phyloP scores from a whole-genome alignment of 768 basidiomycete genomes.

The Strobilomyces echinocephalus region DNA sequence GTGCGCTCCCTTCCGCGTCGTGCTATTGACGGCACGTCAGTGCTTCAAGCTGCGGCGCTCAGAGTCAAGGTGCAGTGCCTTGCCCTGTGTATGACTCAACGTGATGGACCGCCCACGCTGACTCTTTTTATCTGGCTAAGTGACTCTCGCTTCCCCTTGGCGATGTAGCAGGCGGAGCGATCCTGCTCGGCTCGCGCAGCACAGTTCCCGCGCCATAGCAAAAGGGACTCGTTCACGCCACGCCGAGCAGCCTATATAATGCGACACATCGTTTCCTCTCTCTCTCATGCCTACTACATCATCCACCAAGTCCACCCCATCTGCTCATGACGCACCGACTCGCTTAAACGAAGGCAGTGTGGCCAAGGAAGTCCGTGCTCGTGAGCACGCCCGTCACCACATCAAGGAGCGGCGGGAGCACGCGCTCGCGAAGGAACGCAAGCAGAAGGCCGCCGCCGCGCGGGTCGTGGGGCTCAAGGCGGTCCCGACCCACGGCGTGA shows the following conservation, averaged over 20 bases:
- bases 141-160: neutral
- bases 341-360: conserved; percentile 14
- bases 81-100: conserved; percentile 16
- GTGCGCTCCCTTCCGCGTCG: neutral
- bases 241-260: conserved; percentile 29
- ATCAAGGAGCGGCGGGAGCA: conserved; percentile 31
- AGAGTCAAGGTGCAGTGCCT: conserved; percentile 23
- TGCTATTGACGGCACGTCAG: conserved; percentile 9
- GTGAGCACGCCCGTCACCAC: conserved; percentile 32
- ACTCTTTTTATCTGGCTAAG: conserved; percentile 3
- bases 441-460: conserved; percentile 22
- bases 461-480: conserved; percentile 20
- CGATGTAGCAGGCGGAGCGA: conserved; percentile 1
- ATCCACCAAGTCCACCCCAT: conserved; percentile 17
- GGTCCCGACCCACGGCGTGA: conserved; percentile 6
- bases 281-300: conserved; percentile 30
- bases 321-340: conserved; percentile 17
- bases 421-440: conserved; percentile 28
- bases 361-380: conserved; percentile 30
- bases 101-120: conserved; percentile 8
- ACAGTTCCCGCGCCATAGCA: conserved; percentile 21
- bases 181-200: conserved; percentile 17
- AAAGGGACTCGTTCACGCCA: conserved; percentile 19
- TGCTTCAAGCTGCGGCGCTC: conserved; percentile 23
- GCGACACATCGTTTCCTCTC: conserved; percentile 1